Evolutionary conservation across 805 yeast genomes (phyloP).

Genomic region (Candida coleopterorum): DNA sequence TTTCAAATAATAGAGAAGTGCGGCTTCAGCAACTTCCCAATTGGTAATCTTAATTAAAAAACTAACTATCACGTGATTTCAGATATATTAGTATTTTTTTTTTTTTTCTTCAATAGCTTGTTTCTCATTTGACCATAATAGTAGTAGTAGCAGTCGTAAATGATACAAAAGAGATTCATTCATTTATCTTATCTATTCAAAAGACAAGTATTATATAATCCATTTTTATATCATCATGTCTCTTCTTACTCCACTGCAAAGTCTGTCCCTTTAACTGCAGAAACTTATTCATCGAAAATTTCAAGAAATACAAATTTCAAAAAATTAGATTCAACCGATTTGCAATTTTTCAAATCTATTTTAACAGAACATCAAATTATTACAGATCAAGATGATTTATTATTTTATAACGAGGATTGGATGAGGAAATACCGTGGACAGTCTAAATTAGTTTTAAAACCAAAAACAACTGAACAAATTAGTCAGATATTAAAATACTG

Average conservation of each 20-base stretch:
- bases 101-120: too few species aligned
- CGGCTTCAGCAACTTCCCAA: too few species aligned
- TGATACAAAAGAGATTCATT: background rate
- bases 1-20: too few species aligned
- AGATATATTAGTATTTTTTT: too few species aligned
- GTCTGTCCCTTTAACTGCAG: conserved; percentile 57
- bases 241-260: conserved; percentile 12
- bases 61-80: too few species aligned
- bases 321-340: conserved; percentile 49
- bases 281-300: conserved; percentile 57
- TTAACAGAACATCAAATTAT: conserved; percentile 48
- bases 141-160: too few species aligned
- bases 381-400: conserved; percentile 59
- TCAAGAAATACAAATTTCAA: conserved; percentile 49
- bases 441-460: conserved; percentile 74
- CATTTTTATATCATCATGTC: background rate
- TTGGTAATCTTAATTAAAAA: too few species aligned
- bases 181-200: background rate
- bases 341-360: conserved; percentile 56
- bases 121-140: too few species aligned
- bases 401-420: conserved; percentile 83
- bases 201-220: background rate
- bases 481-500: conserved; percentile 74
- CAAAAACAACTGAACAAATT: conserved; percentile 75
- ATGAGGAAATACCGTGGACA: conserved; percentile 93